Conservation (phyloP, 2,329 filamentous ascomycete genomes). For the Neofusicoccum cordaticola region DNA sequence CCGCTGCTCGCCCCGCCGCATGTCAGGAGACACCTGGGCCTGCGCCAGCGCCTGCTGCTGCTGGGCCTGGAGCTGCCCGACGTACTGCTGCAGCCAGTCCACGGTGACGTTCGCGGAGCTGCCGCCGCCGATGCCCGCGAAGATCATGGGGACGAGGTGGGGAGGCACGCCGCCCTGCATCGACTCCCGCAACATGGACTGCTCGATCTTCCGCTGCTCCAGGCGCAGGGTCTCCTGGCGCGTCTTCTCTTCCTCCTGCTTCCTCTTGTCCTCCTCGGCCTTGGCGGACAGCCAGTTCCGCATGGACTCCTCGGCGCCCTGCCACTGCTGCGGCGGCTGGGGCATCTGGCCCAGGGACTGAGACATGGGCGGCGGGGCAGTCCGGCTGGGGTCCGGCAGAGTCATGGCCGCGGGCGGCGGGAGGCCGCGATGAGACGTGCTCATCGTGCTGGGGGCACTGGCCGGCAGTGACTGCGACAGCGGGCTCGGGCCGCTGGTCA, state of each 20-base stretch:
- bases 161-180: slow-evolving; percentile 52
- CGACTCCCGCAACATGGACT: slow-evolving; percentile 52
- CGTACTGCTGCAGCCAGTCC: slow-evolving; percentile 52
- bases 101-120: slow-evolving; percentile 47
- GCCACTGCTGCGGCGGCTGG: slow-evolving; percentile 45
- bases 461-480: slow-evolving; percentile 35
- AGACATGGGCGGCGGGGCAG: slow-evolving; percentile 30
- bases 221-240: slow-evolving; percentile 49
- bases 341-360: slow-evolving; percentile 43
- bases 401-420: slow-evolving; percentile 54
- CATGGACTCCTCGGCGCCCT: slow-evolving; percentile 52
- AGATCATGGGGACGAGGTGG: slow-evolving; percentile 53
- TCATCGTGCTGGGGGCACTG: slow-evolving; percentile 45
- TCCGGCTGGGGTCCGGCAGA: slow-evolving; percentile 46
- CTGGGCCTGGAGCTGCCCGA: slow-evolving; percentile 43
- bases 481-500: slow-evolving; percentile 38
- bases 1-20: slow-evolving; percentile 38
- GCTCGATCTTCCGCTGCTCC: slow-evolving; percentile 53
- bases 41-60: slow-evolving; percentile 43
- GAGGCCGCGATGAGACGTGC: slow-evolving; percentile 52
- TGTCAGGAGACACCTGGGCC: slow-evolving; percentile 35
- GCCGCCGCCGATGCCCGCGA: slow-evolving; percentile 51
- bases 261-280: slow-evolving; percentile 51
- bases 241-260: slow-evolving; percentile 54
- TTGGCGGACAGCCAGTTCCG: slow-evolving; percentile 52